Evolutionary conservation across 768 basidiomycete genomes (phyloP).

Genomic region (Tulasnella calospora): DNA sequence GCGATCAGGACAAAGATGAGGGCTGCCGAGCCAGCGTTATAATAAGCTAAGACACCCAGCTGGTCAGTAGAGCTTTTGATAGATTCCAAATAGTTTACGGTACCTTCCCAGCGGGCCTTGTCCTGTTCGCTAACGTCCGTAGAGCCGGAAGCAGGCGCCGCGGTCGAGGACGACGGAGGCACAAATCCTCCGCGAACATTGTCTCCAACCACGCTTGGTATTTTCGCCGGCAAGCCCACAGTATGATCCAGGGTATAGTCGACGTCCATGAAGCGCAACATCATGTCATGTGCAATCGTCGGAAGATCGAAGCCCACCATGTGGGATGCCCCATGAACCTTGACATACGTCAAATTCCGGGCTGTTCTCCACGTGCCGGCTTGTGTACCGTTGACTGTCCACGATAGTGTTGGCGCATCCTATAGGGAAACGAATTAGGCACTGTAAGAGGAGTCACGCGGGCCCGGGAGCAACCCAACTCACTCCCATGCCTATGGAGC

Average conservation of each 20-base stretch:
- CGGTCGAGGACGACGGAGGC: conserved; percentile 39
- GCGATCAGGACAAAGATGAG: conserved; percentile 74
- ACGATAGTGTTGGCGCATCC: conserved; percentile 60
- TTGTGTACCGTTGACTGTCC: conserved; percentile 66
- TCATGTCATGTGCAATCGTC: conserved; percentile 92
- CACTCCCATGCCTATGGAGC: conserved; percentile 77
- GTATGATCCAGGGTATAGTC: conserved; percentile 65
- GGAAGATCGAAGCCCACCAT: conserved; percentile 92
- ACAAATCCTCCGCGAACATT: conserved; percentile 55
- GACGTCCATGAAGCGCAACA: conserved; percentile 92
- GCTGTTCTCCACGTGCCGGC: conserved; percentile 90
- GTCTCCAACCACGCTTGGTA: conserved; percentile 75
- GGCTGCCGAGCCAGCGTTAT: conserved; percentile 84
- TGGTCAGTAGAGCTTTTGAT: background rate
- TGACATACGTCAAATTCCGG: conserved; percentile 86
- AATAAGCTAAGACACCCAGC: conserved; percentile 61
- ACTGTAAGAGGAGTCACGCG: background rate
- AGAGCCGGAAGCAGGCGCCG: conserved; percentile 38
- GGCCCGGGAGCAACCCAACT: conserved; percentile 34
- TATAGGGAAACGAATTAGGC: background rate
- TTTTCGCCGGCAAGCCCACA: conserved; percentile 70
- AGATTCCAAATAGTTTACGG: conserved; percentile 29
- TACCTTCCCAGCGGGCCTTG: conserved; percentile 89
- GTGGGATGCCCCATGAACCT: conserved; percentile 92
- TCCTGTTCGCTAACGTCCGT: conserved; percentile 67